Conservation (phyloP, 2,329 filamentous ascomycete genomes). For the Neonectria punicea region DNA sequence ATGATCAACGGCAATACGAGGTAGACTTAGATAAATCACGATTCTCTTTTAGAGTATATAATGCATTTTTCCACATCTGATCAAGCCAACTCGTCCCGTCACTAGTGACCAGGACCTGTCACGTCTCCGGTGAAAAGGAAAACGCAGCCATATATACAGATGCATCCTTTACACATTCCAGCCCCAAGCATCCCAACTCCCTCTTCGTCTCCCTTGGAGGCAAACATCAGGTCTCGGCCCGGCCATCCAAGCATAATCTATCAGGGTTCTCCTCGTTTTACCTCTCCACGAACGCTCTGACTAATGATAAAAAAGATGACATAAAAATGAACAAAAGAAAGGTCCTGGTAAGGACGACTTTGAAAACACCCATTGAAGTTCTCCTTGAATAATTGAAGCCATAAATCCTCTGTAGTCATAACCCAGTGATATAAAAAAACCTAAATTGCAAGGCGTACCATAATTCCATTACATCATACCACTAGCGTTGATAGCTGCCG, state of each 20-base stretch:
- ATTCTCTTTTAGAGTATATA: conserved; percentile 16
- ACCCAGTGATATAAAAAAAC: conserved; percentile 38
- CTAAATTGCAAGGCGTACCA: conserved; percentile 40
- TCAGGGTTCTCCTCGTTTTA: conserved; percentile 41
- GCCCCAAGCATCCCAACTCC: conserved; percentile 21
- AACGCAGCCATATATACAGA: conserved; percentile 47
- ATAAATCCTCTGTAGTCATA: conserved; percentile 44
- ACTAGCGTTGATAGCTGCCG: conserved; percentile 57
- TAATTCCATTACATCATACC: conserved; percentile 55
- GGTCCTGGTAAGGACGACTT: conserved; percentile 28
- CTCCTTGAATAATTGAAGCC: conserved; percentile 41
- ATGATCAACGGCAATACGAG: conserved; percentile 4
- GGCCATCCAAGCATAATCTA: conserved; percentile 38
- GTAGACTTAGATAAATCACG: conserved; percentile 20
- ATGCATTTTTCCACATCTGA: conserved; percentile 25
- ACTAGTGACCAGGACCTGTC: conserved; percentile 33
- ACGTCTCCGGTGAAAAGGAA: conserved; percentile 25
- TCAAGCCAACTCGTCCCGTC: conserved; percentile 18
- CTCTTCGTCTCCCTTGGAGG: conserved; percentile 29
- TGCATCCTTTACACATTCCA: conserved; percentile 31
- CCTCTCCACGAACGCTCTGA: conserved; percentile 41
- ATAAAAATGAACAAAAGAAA: conserved; percentile 42
- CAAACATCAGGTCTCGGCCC: conserved; percentile 9
- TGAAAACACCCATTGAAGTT: conserved; percentile 34
- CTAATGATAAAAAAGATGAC: conserved; percentile 36